phyloP scores from a whole-genome alignment of 1,284 basidiomycete species.

The Volvariella surrecta region DNA sequence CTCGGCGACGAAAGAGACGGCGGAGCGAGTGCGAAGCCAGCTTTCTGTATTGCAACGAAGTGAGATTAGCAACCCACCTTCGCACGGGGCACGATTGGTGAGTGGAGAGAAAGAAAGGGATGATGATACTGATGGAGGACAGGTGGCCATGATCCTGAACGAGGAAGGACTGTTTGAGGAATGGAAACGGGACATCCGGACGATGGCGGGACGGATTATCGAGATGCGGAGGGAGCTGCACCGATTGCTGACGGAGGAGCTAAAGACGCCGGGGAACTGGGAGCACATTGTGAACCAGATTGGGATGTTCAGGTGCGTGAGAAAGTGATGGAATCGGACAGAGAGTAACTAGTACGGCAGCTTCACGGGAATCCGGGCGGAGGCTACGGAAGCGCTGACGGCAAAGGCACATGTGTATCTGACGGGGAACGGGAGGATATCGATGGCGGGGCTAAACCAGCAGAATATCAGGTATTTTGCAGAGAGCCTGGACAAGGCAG shows the following conservation, averaged over 20 bases:
- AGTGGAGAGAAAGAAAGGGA: slow-evolving; percentile 2
- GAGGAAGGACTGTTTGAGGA: slow-evolving; percentile 65
- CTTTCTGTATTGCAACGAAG: slow-evolving; percentile 81
- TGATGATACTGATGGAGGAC: slow-evolving; percentile 2
- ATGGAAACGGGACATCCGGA: slow-evolving; percentile 87
- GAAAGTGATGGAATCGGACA: slow-evolving; percentile 4
- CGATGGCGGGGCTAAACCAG: slow-evolving; percentile 57
- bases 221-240: slow-evolving; percentile 81
- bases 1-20: slow-evolving; percentile 49
- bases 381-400: slow-evolving; percentile 66
- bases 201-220: slow-evolving; percentile 91
- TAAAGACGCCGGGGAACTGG: slow-evolving; percentile 92
- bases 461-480: slow-evolving; percentile 75
- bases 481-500: slow-evolving; percentile 62
- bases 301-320: slow-evolving; percentile 78
- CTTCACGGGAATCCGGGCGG: slow-evolving; percentile 68
- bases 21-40: slow-evolving; percentile 75
- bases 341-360: slow-evolving; percentile 24
- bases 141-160: slow-evolving; percentile 79
- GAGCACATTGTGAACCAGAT: slow-evolving; percentile 87
- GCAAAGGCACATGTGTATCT: slow-evolving; percentile 85
- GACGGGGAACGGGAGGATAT: slow-evolving; percentile 81
- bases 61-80: slow-evolving; percentile 92
- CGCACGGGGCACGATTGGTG: slow-evolving; percentile 82
- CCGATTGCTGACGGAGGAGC: slow-evolving; percentile 70